phyloP scores from a whole-genome alignment of 305 asterid species.

The Nicotiana rustica region DNA sequence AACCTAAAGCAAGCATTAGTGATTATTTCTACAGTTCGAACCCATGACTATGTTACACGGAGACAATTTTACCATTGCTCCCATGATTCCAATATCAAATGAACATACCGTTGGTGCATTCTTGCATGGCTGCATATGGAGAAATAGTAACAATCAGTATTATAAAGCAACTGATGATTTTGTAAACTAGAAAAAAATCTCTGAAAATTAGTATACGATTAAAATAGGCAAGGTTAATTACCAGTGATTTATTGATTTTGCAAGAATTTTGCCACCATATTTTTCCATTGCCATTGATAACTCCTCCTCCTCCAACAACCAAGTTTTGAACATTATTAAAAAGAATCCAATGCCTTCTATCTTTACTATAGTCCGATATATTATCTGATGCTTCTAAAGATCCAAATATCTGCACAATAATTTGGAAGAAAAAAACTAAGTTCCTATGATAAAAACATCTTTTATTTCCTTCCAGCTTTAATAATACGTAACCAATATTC shows the following conservation, averaged over 20 bases:
- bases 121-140: conserved; percentile 68
- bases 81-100: not conserved
- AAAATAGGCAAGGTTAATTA: conserved; percentile 25
- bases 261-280: conserved; percentile 77
- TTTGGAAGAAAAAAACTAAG: not conserved
- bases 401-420: conserved; percentile 55
- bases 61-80: no score
- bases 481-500: not conserved
- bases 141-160: not conserved
- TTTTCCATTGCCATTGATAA: conserved; percentile 63
- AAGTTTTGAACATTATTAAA: conserved; percentile 52
- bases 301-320: conserved; percentile 61
- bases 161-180: not conserved
- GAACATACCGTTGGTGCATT: conserved; percentile 79
- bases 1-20: no score
- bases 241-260: conserved; percentile 57
- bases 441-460: not conserved
- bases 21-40: no score
- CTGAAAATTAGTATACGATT: not conserved
- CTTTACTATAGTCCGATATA: conserved; percentile 50
- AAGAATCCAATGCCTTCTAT: conserved; percentile 56
- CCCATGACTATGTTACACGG: no score
- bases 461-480: not conserved
- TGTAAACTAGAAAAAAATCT: not conserved
- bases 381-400: conserved; percentile 50